A percentile compares a stretch with the other conserved stretches of the same genome.
Evolutionary conservation across 768 basidiomycete species (phyloP).

Genomic region (Austroboletus festivus): DNA sequence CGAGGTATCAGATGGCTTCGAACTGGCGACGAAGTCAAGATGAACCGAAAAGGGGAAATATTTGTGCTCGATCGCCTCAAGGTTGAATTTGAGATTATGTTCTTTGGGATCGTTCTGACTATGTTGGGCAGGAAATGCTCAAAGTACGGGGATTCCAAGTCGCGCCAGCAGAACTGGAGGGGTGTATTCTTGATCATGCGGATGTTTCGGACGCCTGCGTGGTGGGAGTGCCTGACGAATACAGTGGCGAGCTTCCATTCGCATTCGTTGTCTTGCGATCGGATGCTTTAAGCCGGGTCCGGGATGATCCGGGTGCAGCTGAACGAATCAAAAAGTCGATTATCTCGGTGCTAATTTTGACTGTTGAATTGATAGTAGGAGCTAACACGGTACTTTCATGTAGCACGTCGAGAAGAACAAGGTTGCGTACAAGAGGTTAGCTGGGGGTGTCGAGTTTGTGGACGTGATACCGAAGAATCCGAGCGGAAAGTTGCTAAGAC

Average conservation of each 20-base stretch:
- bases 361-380: neutral
- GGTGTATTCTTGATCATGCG: slow-evolving; percentile 57
- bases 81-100: slow-evolving; percentile 32
- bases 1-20: slow-evolving; percentile 51
- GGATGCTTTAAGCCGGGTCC: slow-evolving; percentile 36
- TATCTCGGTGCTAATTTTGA: slow-evolving; percentile 45
- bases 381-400: neutral
- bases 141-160: slow-evolving; percentile 61
- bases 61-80: slow-evolving; percentile 74
- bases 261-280: slow-evolving; percentile 60
- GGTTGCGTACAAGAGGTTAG: slow-evolving; percentile 56
- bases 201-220: slow-evolving; percentile 63
- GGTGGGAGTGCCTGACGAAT: slow-evolving; percentile 68
- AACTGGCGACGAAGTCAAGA: slow-evolving; percentile 68
- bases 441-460: slow-evolving; percentile 61
- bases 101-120: neutral
- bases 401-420: slow-evolving; percentile 60
- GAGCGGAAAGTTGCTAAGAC: slow-evolving; percentile 62
- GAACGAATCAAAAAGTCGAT: slow-evolving; percentile 40
- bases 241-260: slow-evolving; percentile 70
- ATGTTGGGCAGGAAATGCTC: slow-evolving; percentile 54
- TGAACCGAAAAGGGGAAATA: slow-evolving; percentile 59
- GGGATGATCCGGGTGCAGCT: slow-evolving; percentile 30
- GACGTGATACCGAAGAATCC: slow-evolving; percentile 67
- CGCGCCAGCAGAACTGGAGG: slow-evolving; percentile 66